Evolutionary conservation across 2,329 filamentous ascomycete genomes (phyloP).

Genomic region (Polytolypa hystricis): DNA sequence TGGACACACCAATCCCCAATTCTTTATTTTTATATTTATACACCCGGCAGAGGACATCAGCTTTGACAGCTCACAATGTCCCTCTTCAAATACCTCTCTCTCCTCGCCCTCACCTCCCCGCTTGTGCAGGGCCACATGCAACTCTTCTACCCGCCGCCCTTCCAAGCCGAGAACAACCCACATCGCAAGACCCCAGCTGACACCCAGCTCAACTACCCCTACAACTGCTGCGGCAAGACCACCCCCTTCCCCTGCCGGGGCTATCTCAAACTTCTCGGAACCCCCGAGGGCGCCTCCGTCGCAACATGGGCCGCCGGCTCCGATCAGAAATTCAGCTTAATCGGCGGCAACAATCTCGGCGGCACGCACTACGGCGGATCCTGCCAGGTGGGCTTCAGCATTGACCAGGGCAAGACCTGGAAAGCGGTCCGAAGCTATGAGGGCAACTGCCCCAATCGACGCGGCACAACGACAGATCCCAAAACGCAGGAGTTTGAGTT

Average conservation of each 20-base stretch:
- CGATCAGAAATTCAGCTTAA: conserved; percentile 27
- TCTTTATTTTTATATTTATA: too few species aligned
- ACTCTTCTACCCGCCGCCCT: conserved; percentile 32
- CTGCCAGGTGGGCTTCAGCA: conserved; percentile 37
- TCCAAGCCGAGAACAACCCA: conserved; percentile 36
- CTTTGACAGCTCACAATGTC: too few species aligned
- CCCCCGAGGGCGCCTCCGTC: conserved; percentile 30
- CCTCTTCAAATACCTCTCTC: neutral
- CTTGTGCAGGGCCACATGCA: conserved; percentile 29
- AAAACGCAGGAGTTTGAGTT: conserved; percentile 36
- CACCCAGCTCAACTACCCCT: conserved; percentile 32
- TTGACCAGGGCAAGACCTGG: conserved; percentile 35
- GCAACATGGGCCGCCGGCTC: conserved; percentile 35
- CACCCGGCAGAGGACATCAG: too few species aligned
- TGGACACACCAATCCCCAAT: too few species aligned
- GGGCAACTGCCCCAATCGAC: conserved; percentile 37
- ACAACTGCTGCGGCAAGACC: conserved; percentile 33
- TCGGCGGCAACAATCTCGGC: conserved; percentile 29
- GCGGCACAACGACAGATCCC: conserved; percentile 26
- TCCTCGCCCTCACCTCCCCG: neutral
- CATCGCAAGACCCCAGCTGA: conserved; percentile 26
- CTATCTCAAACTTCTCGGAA: conserved; percentile 34
- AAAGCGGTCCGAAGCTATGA: conserved; percentile 36
- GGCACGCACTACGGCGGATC: conserved; percentile 38
- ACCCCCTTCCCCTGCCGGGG: conserved; percentile 32